Conservation (phyloP, 257 asterid genomes). For the Primulina tabacum region DNA sequence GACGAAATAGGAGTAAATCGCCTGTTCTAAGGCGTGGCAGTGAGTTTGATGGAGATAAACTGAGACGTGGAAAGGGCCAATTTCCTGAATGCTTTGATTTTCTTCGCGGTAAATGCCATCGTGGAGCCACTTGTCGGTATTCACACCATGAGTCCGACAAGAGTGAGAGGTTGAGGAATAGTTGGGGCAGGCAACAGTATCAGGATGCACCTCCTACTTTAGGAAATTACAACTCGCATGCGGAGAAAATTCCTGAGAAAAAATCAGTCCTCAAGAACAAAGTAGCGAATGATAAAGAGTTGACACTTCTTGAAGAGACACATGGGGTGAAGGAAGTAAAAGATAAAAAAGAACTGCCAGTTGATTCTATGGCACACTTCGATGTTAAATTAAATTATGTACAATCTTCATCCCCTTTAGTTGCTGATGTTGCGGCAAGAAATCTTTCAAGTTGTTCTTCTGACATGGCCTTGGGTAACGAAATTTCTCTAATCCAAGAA, state of each 20-base stretch:
- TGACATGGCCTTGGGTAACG: constrained; percentile 24
- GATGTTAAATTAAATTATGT: constrained; percentile 30
- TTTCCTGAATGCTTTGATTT: constrained; percentile 61
- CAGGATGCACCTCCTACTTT: constrained; percentile 36
- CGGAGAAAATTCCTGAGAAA: constrained; percentile 27
- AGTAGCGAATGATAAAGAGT: constrained; percentile 37
- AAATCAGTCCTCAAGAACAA: constrained; percentile 29
- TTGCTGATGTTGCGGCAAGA: constrained; percentile 27
- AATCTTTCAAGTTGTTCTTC: constrained; percentile 36
- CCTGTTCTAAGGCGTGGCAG: constrained; percentile 50
- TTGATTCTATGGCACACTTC: constrained; percentile 28
- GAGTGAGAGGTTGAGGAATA: constrained; percentile 49
- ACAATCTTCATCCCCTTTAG: constrained; percentile 28
- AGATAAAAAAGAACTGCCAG: constrained; percentile 27
- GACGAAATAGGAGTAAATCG: constrained; percentile 68
- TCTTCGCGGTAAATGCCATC: constrained; percentile 75
- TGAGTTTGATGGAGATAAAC: constrained; percentile 43
- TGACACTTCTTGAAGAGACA: constrained; percentile 26
- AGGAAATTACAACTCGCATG: constrained; percentile 34
- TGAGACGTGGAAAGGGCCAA: constrained; percentile 49
- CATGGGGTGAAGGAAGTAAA: constrained; percentile 35
- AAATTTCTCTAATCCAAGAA: constrained; percentile 29
- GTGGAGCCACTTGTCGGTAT: constrained; percentile 77
- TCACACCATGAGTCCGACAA: constrained; percentile 57
- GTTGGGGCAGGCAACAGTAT: constrained; percentile 45